Conservation (phyloP, 148 eudicot genomes). For the Rhododendron simsii region DNA sequence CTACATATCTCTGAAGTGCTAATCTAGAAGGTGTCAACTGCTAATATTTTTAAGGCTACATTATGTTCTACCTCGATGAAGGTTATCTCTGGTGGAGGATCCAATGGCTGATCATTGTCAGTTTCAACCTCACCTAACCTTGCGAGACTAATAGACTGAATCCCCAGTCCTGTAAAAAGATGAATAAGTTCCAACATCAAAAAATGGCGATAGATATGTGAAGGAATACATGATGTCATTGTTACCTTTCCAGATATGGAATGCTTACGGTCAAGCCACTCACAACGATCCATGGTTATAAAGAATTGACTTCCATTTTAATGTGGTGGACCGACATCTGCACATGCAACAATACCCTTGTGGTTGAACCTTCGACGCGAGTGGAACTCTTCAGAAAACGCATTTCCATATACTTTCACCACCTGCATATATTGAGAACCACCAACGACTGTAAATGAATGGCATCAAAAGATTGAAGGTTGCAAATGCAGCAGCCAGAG, state of each 20-base stretch:
- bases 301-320: slow-evolving; percentile 96
- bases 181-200: background rate
- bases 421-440: slow-evolving; percentile 38
- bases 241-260: slow-evolving; percentile 92
- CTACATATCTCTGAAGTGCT: background rate
- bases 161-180: slow-evolving; percentile 76
- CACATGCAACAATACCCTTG: slow-evolving; percentile 92
- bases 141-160: slow-evolving; percentile 78
- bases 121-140: slow-evolving; percentile 85
- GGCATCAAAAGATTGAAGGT: background rate
- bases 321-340: slow-evolving; percentile 76
- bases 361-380: slow-evolving; percentile 89
- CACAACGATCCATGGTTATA: slow-evolving; percentile 84
- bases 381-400: slow-evolving; percentile 85
- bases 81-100: slow-evolving; percentile 72
- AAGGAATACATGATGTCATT: background rate
- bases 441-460: background rate
- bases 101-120: slow-evolving; percentile 79
- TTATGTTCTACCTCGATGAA: slow-evolving; percentile 63
- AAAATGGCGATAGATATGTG: background rate
- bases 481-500: background rate
- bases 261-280: slow-evolving; percentile 93
- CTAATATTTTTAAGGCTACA: background rate
- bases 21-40: background rate
- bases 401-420: slow-evolving; percentile 92